Evolutionary conservation across 2,329 filamentous ascomycete species (phyloP).

Genomic region (Phaeosphaeria sp.): DNA sequence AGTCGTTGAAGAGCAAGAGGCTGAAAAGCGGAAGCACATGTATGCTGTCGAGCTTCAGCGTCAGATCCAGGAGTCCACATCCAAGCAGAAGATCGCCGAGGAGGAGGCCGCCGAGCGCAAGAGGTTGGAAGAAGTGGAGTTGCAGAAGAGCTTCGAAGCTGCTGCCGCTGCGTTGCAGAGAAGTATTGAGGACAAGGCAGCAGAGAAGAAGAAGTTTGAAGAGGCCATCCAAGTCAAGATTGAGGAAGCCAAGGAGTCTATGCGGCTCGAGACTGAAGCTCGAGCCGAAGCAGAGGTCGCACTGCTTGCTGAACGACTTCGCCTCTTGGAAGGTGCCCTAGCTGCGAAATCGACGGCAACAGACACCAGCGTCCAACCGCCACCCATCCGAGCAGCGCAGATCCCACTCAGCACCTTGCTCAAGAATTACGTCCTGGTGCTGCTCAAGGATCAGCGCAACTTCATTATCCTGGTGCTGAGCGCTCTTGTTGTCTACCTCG

Average conservation of each 20-base stretch:
- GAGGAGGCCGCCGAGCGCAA: conserved; percentile 34
- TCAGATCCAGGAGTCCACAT: conserved; percentile 40
- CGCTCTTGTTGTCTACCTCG: conserved; percentile 51
- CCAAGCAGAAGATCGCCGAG: conserved; percentile 33
- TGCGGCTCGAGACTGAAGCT: conserved; percentile 40
- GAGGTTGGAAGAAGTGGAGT: conserved; percentile 31
- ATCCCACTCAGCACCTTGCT: conserved; percentile 60
- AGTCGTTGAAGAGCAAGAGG: conserved; percentile 51
- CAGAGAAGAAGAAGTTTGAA: conserved; percentile 35
- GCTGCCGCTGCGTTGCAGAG: conserved; percentile 32
- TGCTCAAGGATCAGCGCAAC: conserved; percentile 62
- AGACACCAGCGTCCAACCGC: not conserved
- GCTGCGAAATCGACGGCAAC: conserved; percentile 10
- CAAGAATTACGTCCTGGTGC: conserved; percentile 60
- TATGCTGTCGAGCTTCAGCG: conserved; percentile 41
- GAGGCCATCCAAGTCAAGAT: conserved; percentile 35
- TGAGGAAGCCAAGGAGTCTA: conserved; percentile 41
- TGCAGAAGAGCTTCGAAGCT: conserved; percentile 34
- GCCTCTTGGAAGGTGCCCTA: conserved; percentile 35
- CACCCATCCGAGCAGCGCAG: conserved; percentile 38
- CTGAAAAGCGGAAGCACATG: conserved; percentile 33
- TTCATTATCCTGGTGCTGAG: conserved; percentile 57
- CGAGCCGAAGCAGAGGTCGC: conserved; percentile 37
- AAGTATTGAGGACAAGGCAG: conserved; percentile 36
- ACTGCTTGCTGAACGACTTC: conserved; percentile 37